Evolutionary conservation across 495 filamentous ascomycete species (phyloP).

Genomic region (Cudoniella acicularis): DNA sequence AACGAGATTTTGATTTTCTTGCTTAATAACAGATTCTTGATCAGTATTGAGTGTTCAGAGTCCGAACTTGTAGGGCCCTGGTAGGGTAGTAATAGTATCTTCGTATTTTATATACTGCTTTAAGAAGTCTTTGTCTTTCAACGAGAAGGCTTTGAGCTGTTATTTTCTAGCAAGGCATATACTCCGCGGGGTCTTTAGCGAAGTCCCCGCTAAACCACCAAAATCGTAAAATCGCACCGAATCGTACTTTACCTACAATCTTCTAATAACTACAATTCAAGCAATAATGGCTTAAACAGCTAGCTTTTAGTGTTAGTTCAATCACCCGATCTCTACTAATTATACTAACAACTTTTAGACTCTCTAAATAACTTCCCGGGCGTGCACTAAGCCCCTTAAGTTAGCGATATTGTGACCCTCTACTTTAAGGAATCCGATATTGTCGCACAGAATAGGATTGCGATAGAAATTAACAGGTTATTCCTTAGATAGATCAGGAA

Average conservation of each 20-base stretch:
- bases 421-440: not conserved
- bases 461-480: not conserved
- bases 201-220: not conserved
- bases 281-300: not conserved
- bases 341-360: not conserved
- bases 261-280: not conserved
- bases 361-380: not conserved
- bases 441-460: not conserved
- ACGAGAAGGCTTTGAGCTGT: no score
- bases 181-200: not conserved
- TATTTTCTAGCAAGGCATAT: no score
- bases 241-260: not conserved
- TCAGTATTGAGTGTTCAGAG: no score
- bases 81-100: no score
- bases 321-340: not conserved
- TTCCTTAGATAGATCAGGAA: not conserved
- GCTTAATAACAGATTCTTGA: no score
- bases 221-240: not conserved
- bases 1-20: no score
- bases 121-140: no score
- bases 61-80: no score
- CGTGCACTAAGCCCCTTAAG: not conserved
- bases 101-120: no score
- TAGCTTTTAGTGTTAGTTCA: not conserved
- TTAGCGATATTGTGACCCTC: not conserved